Conservation (phyloP, 1,284 basidiomycete genomes). For the Cystobasidiaceae sp. region DNA sequence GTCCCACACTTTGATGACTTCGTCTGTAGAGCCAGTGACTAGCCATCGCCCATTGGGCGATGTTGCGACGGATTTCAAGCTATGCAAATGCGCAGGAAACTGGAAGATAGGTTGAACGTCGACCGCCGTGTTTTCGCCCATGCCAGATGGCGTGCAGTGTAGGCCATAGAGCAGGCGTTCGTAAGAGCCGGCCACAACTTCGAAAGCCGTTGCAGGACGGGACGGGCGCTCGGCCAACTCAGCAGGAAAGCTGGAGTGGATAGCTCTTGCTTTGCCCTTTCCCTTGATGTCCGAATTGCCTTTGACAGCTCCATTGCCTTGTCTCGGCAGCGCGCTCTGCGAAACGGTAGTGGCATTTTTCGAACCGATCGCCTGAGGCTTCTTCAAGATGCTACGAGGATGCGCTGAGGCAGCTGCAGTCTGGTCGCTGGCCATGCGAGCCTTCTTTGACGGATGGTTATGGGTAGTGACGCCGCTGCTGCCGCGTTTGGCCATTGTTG, state of each 20-base stretch:
- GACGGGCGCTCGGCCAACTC: neutral
- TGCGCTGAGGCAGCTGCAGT: neutral
- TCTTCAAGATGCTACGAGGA: conserved; percentile 14
- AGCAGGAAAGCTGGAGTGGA: neutral
- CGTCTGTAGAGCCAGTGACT: conserved; percentile 88
- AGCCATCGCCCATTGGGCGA: conserved; percentile 68
- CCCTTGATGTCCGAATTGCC: conserved; percentile 22
- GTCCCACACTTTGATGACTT: conserved; percentile 98
- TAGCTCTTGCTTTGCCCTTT: neutral
- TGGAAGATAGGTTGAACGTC: conserved; percentile 69
- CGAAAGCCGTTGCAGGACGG: conserved; percentile 57
- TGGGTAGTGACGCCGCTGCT: neutral
- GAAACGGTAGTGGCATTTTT: no score
- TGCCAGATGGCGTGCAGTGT: conserved; percentile 50
- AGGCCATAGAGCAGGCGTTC: conserved; percentile 93
- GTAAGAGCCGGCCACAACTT: conserved; percentile 84
- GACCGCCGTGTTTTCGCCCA: conserved; percentile 36
- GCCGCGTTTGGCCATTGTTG: conserved; percentile 4
- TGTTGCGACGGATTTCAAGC: conserved; percentile 80
- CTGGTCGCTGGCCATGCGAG: no score
- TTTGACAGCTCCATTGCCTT: neutral
- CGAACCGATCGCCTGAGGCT: neutral
- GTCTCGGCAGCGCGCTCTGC: no score
- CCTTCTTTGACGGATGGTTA: neutral
- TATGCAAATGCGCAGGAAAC: conserved; percentile 88